Percentiles rank a stretch among this genome's conserved stretches.
These are phyloP conservation scores for Jatropha podagrica DNA, from an alignment of 441 rosid species.

Conservation along the genomic window DNA sequence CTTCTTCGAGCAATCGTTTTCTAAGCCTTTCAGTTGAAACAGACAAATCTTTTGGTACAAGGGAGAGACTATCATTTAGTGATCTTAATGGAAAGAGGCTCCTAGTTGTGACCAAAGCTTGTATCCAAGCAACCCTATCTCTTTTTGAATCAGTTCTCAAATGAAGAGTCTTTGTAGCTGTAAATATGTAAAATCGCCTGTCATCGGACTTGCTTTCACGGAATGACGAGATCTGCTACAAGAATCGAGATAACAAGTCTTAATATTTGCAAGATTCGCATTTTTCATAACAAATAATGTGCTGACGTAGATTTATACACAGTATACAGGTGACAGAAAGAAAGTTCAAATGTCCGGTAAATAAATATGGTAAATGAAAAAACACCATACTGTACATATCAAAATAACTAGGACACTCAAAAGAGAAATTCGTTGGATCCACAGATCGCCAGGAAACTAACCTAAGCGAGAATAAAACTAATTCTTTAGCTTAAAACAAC, in stretches of 20 bases:
- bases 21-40: conserved; percentile 74
- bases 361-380: neutral
- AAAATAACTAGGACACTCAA: conserved; percentile 18
- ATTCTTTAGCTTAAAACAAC: neutral
- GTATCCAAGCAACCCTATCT: conserved; percentile 93
- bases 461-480: conserved; percentile 18
- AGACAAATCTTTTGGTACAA: conserved; percentile 52
- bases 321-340: conserved; percentile 7
- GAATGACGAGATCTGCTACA: conserved; percentile 85
- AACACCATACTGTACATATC: neutral
- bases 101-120: conserved; percentile 72
- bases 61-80: conserved; percentile 53
- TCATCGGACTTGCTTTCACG: conserved; percentile 97
- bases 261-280: conserved; percentile 9
- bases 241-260: conserved; percentile 18
- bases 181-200: conserved; percentile 81
- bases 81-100: conserved; percentile 60
- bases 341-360: neutral
- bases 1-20: conserved; percentile 62
- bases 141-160: conserved; percentile 77
- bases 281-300: conserved; percentile 3
- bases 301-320: neutral
- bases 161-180: conserved; percentile 93
- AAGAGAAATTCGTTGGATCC: conserved; percentile 15
- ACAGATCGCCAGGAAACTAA: conserved; percentile 17